Evolutionary conservation across 2,329 filamentous ascomycete species (phyloP), one percentile per base, ranked within the genome.

Genomic region (Fusarium veterinarium): DNA sequence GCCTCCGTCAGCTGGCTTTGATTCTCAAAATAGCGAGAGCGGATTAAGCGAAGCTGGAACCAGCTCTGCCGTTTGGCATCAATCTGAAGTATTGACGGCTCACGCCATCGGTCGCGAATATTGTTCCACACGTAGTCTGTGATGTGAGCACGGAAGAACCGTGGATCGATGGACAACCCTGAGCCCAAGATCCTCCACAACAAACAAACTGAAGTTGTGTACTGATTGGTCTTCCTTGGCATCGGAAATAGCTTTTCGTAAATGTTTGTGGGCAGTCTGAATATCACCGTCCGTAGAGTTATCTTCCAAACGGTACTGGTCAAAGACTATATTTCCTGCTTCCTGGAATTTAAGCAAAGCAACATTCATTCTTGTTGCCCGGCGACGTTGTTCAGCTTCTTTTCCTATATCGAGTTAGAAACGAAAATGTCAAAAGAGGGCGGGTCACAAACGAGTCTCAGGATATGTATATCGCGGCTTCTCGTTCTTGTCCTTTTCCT

Each of bases 71-170:
- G 0, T 6, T 52, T 25, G 7, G 45, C 28, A 9, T 60, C 57
- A 12, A 52, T 45, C 6, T 52, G 23, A 0, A 60, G 57, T 6
- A 60, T 20, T 13, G 57, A 52, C 2, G 57, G 57, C 9, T 60
- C 57, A 17, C 57, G 57, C 57, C 57, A 60, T 9, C 57, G 2
- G 19, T 60, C 57, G 1, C 57, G 57, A 13, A 52, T 40, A 10
- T 60, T 60, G 13, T 60, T 60, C 57, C 57, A 60, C 9, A 52
- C 57, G 12, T 60, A 60, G 2, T 60, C 57, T 3, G 45, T 51
- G 0, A 60, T 52, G 5, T 60, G 57, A 20, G 57, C 25, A 6
- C 57, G 57, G 7, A 60, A 60, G 25, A 60, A 60, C 10, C 45
- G 35, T 6, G 57, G 45, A 28, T 60, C 57, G 2, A 60, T 60